Base-by-base conservation (phyloP, 208 protist genomes). In the Leishmania tropica region DNA sequence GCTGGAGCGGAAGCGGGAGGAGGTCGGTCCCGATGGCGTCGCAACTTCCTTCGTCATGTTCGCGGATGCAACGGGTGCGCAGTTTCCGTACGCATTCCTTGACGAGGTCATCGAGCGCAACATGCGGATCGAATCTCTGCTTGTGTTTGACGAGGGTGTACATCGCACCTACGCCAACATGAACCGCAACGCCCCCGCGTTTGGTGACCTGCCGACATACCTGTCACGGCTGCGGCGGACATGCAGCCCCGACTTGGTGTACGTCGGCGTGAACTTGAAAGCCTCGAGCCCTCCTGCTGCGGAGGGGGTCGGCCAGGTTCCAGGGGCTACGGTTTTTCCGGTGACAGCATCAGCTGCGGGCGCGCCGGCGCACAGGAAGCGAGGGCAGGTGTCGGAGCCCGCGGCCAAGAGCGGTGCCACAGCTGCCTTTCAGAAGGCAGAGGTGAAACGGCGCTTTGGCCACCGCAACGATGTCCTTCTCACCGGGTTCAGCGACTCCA, bases 391-490 rank as follows among this genome's bases (percentile, higher is more conserved):
- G 24, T n/a, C 28, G 56, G 28, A 6, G 56, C 56, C 68, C 35
- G 45, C 40, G 8, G 40, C 53, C n/a, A 31, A 31, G 62, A 70
- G n/a, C 56, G 80, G 28, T 5, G 75, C 54, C 42, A 40, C 40
- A 51, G 37, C 11, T 1, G 76, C 76, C 5, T 65, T 80, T n/a
- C 71, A 78, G 76, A n/a, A 35, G 13, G 81, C 74, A 15, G 83
- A 73, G 42, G 74, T 88, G 76, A 48, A 67, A 47, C 58, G 47
- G 47, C 86, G 88, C 28, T 96, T 90, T 54, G 11, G 8, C 31
- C 95, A 99, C 76, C 89, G 83, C 81, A 98, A 99, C 72, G 96
- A 99, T 77, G 81, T 99, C 21, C 81, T 98, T 5, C 74, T 99
- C 54, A 92, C 87, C 3, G 98, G 98, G 47, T 99, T 98, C 84